phyloP scores from a whole-genome alignment of 208 protist species.

The Trypanosomatidae sp. region DNA sequence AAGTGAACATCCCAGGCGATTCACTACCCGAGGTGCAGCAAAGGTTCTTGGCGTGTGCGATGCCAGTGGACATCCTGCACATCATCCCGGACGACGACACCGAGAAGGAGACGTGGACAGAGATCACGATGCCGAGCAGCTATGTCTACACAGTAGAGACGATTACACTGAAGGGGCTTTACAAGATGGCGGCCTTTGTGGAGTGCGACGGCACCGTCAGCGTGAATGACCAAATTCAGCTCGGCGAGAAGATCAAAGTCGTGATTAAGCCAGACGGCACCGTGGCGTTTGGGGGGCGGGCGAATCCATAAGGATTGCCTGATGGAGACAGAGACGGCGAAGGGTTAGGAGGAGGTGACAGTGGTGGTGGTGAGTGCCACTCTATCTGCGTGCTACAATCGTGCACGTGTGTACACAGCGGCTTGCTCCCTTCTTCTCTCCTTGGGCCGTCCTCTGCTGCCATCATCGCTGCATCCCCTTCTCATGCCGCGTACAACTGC shows the following conservation, averaged over 20 bases:
- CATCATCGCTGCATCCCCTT: neutral
- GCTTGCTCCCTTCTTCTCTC: neutral
- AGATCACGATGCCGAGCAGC: slow-evolving; percentile 86
- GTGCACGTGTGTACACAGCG: neutral
- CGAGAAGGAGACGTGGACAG: slow-evolving; percentile 75
- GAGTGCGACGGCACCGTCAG: slow-evolving; percentile 88
- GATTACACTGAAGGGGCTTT: slow-evolving; percentile 81
- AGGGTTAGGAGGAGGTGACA: neutral
- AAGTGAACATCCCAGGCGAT: slow-evolving; percentile 77
- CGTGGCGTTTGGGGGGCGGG: slow-evolving; percentile 79
- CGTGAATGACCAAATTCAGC: slow-evolving; percentile 87
- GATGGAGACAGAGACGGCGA: neutral
- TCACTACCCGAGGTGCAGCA: slow-evolving; percentile 81
- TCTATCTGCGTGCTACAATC: neutral
- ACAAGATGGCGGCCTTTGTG: slow-evolving; percentile 83
- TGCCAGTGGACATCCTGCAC: slow-evolving; percentile 88
- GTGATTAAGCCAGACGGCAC: slow-evolving; percentile 86
- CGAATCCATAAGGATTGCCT: slow-evolving; percentile 23
- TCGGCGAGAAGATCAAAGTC: slow-evolving; percentile 86
- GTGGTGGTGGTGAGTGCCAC: neutral
- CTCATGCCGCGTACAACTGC: too few relatives aligned
- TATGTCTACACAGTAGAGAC: slow-evolving; percentile 90
- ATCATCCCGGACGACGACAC: slow-evolving; percentile 71
- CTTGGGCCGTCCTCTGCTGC: neutral
- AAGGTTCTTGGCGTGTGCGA: slow-evolving; percentile 78